Evolutionary conservation across 2,329 filamentous ascomycete species (phyloP), one percentile per base, ranked within the genome.

Genomic region (Calonectria hongkongensis): DNA sequence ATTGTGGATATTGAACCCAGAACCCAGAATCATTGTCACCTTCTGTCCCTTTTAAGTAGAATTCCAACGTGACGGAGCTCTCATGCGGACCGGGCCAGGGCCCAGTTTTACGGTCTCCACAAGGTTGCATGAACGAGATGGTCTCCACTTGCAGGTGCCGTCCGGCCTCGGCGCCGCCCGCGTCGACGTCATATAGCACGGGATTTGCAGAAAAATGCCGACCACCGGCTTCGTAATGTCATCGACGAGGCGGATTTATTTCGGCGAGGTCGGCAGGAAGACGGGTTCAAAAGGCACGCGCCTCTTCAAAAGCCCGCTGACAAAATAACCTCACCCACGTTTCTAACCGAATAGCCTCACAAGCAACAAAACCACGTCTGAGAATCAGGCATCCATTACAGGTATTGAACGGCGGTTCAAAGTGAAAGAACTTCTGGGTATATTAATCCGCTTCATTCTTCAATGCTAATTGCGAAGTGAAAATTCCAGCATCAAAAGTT

Each of bases 71-170:
- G 54, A 60, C 30, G 54, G 39, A 25, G 21, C 13, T 15, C 12
- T 3, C 36, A 41, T 60, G 54, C 27, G 54, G 54, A 41, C 16
- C 33, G 6, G 21, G 21, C 30, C 10, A 41, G 36, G 54, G 33
- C 13, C 54, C 54, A 60, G 33, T 60, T 41, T 60, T 41, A 12
- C 12, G 1, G 54, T 27, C 5, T 60, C 54, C 54, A 60, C 54
- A 39, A 39, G 36, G 54, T 18, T 60, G 54, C 54, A 60, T 60
- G 54, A 60, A 60, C 54, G 54, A 60, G 54, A 60, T 60, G 36
- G 54, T 27, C 54, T 41, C 54, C 54, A 60, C 54, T 15, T 28
- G 21, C 27, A 39, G 54, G 33, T 27, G 54, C 54, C 54, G 54
- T 60, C 33, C 54, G 54, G 54, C 21, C 21, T 60, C 54, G 33